Evolutionary conservation across 2,329 filamentous ascomycete species (phyloP).

Genomic region (Acrocalymma vagum): DNA sequence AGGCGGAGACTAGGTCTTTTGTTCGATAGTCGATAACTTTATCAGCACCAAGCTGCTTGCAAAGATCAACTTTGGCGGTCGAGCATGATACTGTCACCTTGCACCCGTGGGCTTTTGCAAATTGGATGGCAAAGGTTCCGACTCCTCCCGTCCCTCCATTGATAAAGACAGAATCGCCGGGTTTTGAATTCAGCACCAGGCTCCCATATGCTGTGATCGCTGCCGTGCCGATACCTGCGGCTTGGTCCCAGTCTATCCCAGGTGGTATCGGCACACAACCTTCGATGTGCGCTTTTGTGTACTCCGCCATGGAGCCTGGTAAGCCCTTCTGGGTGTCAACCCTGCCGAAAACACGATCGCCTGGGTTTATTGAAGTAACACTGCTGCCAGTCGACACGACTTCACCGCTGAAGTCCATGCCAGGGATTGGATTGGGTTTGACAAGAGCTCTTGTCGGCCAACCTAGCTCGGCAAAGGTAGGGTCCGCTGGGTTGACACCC

Average conservation of each 20-base stretch:
- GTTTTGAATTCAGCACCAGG: slow-evolving; percentile 46
- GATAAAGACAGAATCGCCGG: slow-evolving; percentile 65
- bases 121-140: slow-evolving; percentile 68
- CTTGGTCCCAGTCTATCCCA: slow-evolving; percentile 39
- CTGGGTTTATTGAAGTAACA: slow-evolving; percentile 38
- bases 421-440: slow-evolving; percentile 46
- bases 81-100: slow-evolving; percentile 69
- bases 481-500: slow-evolving; percentile 2
- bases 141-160: slow-evolving; percentile 71
- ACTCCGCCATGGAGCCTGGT: slow-evolving; percentile 51
- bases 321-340: slow-evolving; percentile 36
- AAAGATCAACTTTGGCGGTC: slow-evolving; percentile 61
- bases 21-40: slow-evolving; percentile 66
- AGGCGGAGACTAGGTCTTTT: slow-evolving; percentile 53
- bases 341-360: slow-evolving; percentile 52
- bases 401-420: slow-evolving; percentile 62
- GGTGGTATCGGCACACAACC: slow-evolving; percentile 33
- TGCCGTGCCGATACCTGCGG: slow-evolving; percentile 46
- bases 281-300: slow-evolving; percentile 33
- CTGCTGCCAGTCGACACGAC: slow-evolving; percentile 49
- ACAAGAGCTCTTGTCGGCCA: not conserved
- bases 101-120: slow-evolving; percentile 68
- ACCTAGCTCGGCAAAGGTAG: slow-evolving; percentile 29
- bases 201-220: slow-evolving; percentile 52
- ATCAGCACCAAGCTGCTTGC: slow-evolving; percentile 66